phyloP scores from a whole-genome alignment of 306 rosid genomes.

The Luffa acutangula region DNA sequence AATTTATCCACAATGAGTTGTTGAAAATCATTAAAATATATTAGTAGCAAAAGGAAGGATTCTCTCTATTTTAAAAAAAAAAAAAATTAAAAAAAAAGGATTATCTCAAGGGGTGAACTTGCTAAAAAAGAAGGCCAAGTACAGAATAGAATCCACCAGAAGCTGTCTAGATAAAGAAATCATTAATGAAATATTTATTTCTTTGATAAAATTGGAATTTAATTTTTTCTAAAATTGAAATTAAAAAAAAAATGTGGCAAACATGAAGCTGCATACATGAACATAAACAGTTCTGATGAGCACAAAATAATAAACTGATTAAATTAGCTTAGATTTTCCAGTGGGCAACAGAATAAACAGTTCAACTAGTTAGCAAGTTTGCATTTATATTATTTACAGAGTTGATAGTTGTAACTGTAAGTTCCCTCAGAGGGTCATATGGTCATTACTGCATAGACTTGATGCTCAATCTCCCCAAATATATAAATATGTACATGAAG shows the following conservation, averaged over 20 bases:
- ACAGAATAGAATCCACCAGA: neutral
- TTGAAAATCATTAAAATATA: neutral
- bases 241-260: neutral
- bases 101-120: neutral
- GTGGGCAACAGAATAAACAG: neutral
- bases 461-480: neutral
- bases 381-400: constrained; percentile 4
- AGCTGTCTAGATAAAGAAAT: neutral
- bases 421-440: neutral
- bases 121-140: neutral
- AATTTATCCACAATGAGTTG: neutral
- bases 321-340: neutral
- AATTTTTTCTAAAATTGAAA: too few species aligned
- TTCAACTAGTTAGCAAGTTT: neutral
- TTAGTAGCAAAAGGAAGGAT: neutral
- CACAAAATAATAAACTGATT: neutral
- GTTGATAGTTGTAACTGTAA: neutral
- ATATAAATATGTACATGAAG: constrained; percentile 7
- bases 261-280: neutral
- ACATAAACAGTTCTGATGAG: neutral
- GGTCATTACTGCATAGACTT: neutral
- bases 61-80: too few species aligned
- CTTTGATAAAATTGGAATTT: too few species aligned
- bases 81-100: neutral
- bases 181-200: too few species aligned